Percentiles rank a stretch among this genome's conserved stretches.
phyloP scores from a whole-genome alignment of 805 yeast species.

The Ogataea nitratoaversa region DNA sequence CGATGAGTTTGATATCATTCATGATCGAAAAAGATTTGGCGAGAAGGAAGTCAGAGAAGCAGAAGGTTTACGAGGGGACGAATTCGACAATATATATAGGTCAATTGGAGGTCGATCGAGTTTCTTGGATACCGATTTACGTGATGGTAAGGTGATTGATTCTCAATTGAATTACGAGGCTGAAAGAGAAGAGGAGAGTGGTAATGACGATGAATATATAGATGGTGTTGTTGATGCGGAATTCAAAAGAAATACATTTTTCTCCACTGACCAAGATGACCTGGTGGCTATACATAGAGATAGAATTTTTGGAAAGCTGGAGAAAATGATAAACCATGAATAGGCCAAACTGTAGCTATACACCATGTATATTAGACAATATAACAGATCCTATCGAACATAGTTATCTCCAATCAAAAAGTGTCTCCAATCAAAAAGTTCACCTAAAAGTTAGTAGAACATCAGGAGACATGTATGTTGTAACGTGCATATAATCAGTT shows the following conservation, averaged over 20 bases:
- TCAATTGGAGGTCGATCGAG: conserved; percentile 13
- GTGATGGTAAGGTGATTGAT: conserved; percentile 16
- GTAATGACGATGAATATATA: conserved; percentile 24
- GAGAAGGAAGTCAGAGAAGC: conserved; percentile 23
- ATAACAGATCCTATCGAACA: no score
- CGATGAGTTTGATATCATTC: conserved; percentile 32
- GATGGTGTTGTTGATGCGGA: conserved; percentile 23
- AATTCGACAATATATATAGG: conserved; percentile 33
- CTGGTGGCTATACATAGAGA: conserved; percentile 63
- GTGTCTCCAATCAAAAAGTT: no score
- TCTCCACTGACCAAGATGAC: conserved; percentile 52
- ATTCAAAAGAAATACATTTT: conserved; percentile 48
- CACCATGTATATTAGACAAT: no score
- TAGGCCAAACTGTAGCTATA: no score
- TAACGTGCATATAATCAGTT: no score
- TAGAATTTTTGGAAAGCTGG: conserved; percentile 52
- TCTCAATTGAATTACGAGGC: conserved; percentile 11
- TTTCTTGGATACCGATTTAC: conserved; percentile 9
- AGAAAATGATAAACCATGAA: conserved; percentile 47
- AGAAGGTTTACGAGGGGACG: conserved; percentile 27
- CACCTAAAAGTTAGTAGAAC: no score
- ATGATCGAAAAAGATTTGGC: conserved; percentile 29
- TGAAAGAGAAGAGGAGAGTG: conserved; percentile 5
- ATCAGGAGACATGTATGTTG: no score
- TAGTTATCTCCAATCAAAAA: no score